Evolutionary conservation across 495 filamentous ascomycete species (phyloP).

Genomic region (Pseudotulostoma volvatum): DNA sequence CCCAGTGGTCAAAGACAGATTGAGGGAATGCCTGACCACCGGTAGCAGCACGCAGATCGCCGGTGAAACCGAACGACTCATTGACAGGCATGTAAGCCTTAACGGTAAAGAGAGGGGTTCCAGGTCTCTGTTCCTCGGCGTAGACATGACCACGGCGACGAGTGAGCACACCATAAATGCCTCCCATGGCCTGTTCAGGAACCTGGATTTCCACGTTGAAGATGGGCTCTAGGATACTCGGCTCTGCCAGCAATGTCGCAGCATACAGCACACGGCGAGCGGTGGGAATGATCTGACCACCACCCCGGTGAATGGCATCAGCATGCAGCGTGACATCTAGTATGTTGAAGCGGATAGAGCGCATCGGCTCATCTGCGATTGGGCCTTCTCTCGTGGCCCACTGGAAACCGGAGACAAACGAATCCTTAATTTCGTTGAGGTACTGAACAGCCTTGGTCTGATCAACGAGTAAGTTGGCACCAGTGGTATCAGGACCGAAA

Average conservation of each 20-base stretch:
- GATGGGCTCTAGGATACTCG: conserved; percentile 85
- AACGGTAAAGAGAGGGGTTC: conserved; percentile 98
- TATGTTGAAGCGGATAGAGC: conserved; percentile 93
- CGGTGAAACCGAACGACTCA: conserved; percentile 99
- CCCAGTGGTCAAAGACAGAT: conserved; percentile 97
- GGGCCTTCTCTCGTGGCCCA: conserved; percentile 98
- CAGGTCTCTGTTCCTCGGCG: conserved; percentile 90
- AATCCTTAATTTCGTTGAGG: conserved; percentile 99
- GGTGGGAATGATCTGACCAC: conserved; percentile 97
- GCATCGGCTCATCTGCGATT: conserved; percentile 95
- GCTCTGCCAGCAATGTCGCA: conserved; percentile 76
- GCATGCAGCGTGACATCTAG: conserved; percentile 99
- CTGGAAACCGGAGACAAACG: conserved; percentile 98
- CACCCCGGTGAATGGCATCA: conserved; percentile 98
- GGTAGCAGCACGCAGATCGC: conserved; percentile 83
- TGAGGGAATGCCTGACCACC: conserved; percentile 98
- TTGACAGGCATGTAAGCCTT: conserved; percentile 99
- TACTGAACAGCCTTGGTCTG: conserved; percentile 99
- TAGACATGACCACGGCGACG: conserved; percentile 98
- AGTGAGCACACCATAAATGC: conserved; percentile 99
- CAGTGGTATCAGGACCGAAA: conserved; percentile 94
- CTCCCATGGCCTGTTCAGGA: conserved; percentile 96
- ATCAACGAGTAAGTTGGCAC: conserved; percentile 96
- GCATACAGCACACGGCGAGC: conserved; percentile 95
- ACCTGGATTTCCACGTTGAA: conserved; percentile 99